A percentile compares a stretch with the other conserved stretches of the same genome.
Conservation (phyloP, 2,329 filamentous ascomycete genomes). For the Cordyceps javanica region DNA sequence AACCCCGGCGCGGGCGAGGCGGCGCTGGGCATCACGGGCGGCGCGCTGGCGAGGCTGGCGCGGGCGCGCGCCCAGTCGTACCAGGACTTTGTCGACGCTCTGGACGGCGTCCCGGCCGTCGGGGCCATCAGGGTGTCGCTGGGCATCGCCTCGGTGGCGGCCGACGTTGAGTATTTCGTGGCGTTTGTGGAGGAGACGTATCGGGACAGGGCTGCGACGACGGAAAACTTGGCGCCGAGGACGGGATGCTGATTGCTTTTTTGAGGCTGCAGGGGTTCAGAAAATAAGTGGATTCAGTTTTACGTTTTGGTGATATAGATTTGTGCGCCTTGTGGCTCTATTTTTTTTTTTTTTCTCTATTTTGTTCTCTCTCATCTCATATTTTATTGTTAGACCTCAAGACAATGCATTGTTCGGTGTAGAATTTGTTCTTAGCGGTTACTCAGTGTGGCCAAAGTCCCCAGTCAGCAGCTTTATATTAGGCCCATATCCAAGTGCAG, state of each 20-base stretch:
- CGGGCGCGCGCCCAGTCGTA: slow-evolving; percentile 13
- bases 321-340: too few relatives aligned
- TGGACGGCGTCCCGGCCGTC: slow-evolving; percentile 19
- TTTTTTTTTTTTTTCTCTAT: too few relatives aligned
- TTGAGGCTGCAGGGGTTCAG: neutral
- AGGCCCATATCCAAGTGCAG: neutral
- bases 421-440: neutral
- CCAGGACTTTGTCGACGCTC: slow-evolving; percentile 19
- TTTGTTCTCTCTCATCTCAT: too few relatives aligned
- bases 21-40: slow-evolving; percentile 24
- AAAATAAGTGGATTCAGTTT: neutral
- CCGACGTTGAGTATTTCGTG: slow-evolving; percentile 31
- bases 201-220: slow-evolving; percentile 21
- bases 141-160: slow-evolving; percentile 29
- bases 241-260: slow-evolving; percentile 13
- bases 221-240: slow-evolving; percentile 6
- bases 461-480: too few relatives aligned
- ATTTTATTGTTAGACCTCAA: neutral
- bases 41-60: slow-evolving; percentile 14
- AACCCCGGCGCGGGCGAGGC: slow-evolving; percentile 34
- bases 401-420: slow-evolving; percentile 2
- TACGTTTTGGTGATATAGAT: neutral
- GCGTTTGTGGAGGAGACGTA: slow-evolving; percentile 27
- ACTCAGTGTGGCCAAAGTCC: neutral
- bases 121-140: slow-evolving; percentile 35